Evolutionary conservation across 768 basidiomycete genomes (phyloP).

Genomic region (Psilocybe subaeruginosa): DNA sequence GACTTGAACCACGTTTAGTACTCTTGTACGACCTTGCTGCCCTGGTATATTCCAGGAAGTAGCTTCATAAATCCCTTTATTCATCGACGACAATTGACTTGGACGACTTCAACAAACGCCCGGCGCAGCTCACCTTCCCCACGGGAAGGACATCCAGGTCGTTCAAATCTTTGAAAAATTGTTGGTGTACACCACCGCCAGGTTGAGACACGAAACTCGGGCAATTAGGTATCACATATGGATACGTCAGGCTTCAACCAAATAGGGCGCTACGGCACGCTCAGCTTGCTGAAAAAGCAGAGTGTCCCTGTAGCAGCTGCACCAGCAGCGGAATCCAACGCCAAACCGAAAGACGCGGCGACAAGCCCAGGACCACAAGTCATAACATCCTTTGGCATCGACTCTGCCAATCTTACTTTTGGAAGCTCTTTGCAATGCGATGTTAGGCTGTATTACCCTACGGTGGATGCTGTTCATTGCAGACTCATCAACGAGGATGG

Average conservation of each 20-base stretch:
- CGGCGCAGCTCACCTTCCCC: no score
- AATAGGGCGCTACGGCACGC: conserved; percentile 67
- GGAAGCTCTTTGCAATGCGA: conserved; percentile 67
- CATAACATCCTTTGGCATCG: conserved; percentile 73
- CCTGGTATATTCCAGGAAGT: no score
- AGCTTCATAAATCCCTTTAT: no score
- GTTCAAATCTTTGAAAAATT: neutral
- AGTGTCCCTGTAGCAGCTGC: neutral
- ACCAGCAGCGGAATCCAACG: neutral
- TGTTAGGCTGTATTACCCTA: conserved; percentile 70
- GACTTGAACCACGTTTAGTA: neutral
- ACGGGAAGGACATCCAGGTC: neutral
- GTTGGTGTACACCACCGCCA: neutral
- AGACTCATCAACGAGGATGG: conserved; percentile 69
- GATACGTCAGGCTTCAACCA: conserved; percentile 48
- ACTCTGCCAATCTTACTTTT: conserved; percentile 67
- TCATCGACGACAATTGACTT: no score
- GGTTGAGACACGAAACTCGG: neutral
- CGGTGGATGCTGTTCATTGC: conserved; percentile 65
- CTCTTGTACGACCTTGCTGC: no score
- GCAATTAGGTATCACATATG: conserved; percentile 25
- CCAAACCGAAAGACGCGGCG: conserved; percentile 4
- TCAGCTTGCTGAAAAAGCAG: conserved; percentile 61
- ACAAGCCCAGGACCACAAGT: conserved; percentile 38
- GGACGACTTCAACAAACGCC: no score